Conservation (phyloP, 1,284 basidiomycete genomes). For the Irpex sp. region DNA sequence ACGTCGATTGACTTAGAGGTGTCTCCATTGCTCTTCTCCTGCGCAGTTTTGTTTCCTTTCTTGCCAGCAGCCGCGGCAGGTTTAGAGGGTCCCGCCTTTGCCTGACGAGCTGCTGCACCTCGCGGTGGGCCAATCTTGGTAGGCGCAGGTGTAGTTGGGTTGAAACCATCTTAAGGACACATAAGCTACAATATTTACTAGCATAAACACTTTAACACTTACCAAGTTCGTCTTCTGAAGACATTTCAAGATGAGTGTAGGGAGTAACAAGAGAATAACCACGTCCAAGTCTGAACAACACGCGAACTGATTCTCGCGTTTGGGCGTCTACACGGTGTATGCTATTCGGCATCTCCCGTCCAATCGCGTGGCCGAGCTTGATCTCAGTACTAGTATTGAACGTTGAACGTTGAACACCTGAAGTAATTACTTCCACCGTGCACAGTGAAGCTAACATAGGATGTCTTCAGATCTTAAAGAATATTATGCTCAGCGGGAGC, state of each 20-base stretch:
- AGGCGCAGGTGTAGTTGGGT: constrained; percentile 15
- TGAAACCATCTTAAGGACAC: constrained; percentile 8
- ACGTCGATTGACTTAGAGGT: constrained; percentile 2
- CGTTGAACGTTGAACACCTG: too few relatives aligned
- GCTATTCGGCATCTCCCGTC: neutral
- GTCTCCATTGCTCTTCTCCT: neutral
- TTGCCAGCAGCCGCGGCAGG: neutral
- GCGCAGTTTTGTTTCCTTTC: constrained; percentile 3
- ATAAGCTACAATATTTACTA: neutral
- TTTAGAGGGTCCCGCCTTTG: constrained; percentile 12
- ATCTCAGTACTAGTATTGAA: too few relatives aligned
- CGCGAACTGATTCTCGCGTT: constrained; percentile 2
- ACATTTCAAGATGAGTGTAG: constrained; percentile 5
- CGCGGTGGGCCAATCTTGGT: constrained; percentile 5
- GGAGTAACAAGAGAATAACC: neutral
- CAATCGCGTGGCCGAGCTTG: neutral
- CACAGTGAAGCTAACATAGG: neutral
- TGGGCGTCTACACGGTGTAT: neutral
- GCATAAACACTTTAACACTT: neutral
- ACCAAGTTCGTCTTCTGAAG: constrained; percentile 24
- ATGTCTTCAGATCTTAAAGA: neutral
- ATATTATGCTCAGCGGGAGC: neutral
- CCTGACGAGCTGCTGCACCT: constrained; percentile 4
- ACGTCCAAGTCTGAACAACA: neutral
- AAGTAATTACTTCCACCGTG: too few relatives aligned